phyloP scores from a whole-genome alignment of 2,329 filamentous ascomycete species.

The Elsinoe arachidis region DNA sequence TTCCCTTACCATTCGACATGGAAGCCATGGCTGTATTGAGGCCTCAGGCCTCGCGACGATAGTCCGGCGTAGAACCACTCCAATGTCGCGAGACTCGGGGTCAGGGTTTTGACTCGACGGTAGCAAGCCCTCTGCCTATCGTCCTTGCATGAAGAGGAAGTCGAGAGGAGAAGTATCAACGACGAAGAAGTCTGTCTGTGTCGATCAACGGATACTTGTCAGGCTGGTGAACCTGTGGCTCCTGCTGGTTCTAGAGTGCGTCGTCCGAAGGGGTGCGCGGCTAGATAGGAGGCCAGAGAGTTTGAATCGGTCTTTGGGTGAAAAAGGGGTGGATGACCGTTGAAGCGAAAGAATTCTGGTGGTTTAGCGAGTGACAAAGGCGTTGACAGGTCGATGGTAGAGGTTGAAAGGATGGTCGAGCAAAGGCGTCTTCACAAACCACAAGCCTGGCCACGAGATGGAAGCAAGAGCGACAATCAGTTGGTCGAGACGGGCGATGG shows the following conservation, averaged over 20 bases:
- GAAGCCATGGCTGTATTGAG: slow-evolving; percentile 7
- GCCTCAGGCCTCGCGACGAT: slow-evolving; percentile 9
- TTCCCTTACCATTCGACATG: neutral
- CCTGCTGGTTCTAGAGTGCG: slow-evolving; percentile 4
- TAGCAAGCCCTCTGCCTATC: neutral
- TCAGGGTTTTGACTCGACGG: neutral
- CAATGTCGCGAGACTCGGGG: slow-evolving; percentile 10
- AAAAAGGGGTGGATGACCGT: slow-evolving; percentile 12
- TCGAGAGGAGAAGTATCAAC: neutral
- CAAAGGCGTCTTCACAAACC: neutral
- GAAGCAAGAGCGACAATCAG: slow-evolving; percentile 4
- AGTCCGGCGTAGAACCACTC: neutral
- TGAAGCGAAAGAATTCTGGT: slow-evolving; percentile 5
- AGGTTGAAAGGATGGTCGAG: neutral
- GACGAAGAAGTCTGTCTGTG: slow-evolving; percentile 4
- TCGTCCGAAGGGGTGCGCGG: neutral
- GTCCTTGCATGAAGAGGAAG: neutral
- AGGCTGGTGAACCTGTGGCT: slow-evolving; percentile 14
- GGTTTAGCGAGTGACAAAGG: slow-evolving; percentile 10
- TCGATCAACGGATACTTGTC: slow-evolving; percentile 15
- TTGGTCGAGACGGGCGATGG: slow-evolving; percentile 6
- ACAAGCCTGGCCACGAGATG: neutral
- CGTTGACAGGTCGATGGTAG: neutral
- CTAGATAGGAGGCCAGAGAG: slow-evolving; percentile 9
- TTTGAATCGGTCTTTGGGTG: slow-evolving; percentile 1